These are phyloP conservation scores for Colletotrichum melonis DNA, from an alignment of 2,329 filamentous ascomycete species.

Conservation along the genomic window DNA sequence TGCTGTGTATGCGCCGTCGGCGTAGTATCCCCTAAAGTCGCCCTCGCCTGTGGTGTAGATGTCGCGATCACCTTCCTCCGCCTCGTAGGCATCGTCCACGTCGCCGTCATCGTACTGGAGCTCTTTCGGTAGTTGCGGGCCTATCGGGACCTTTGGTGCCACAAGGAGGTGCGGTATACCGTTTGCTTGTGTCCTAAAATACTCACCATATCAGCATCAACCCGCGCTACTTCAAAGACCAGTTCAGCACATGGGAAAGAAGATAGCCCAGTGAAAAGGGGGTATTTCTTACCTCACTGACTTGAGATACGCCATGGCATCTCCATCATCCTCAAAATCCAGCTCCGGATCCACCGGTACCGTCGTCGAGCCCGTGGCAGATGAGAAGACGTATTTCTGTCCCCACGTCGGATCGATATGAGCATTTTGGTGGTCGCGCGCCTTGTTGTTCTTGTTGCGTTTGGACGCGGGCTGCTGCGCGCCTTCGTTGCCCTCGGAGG, in stretches of 20 bases:
- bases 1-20: conserved; percentile 83
- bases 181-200: conserved; percentile 77
- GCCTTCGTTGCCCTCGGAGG: conserved; percentile 43
- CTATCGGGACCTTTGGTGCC: conserved; percentile 66
- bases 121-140: conserved; percentile 60
- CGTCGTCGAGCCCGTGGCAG: conserved; percentile 61
- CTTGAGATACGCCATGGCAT: conserved; percentile 77
- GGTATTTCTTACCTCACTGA: conserved; percentile 72
- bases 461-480: conserved; percentile 40
- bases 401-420: conserved; percentile 74
- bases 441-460: conserved; percentile 44
- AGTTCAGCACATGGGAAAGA: conserved; percentile 43
- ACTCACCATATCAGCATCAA: conserved; percentile 64
- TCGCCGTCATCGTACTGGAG: conserved; percentile 46
- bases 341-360: conserved; percentile 65
- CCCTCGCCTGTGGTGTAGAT: conserved; percentile 62
- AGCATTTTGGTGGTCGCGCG: conserved; percentile 55
- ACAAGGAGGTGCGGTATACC: conserved; percentile 78
- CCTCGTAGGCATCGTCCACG: conserved; percentile 41
- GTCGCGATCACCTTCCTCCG: conserved; percentile 50
- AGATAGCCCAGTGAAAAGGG: not conserved
- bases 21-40: conserved; percentile 74
- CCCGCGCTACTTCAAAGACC: conserved; percentile 4
- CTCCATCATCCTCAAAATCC: conserved; percentile 74
- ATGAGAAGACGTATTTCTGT: conserved; percentile 78